phyloP scores from a whole-genome alignment of 1,284 basidiomycete genomes.

The Xerocomus amazonicus region DNA sequence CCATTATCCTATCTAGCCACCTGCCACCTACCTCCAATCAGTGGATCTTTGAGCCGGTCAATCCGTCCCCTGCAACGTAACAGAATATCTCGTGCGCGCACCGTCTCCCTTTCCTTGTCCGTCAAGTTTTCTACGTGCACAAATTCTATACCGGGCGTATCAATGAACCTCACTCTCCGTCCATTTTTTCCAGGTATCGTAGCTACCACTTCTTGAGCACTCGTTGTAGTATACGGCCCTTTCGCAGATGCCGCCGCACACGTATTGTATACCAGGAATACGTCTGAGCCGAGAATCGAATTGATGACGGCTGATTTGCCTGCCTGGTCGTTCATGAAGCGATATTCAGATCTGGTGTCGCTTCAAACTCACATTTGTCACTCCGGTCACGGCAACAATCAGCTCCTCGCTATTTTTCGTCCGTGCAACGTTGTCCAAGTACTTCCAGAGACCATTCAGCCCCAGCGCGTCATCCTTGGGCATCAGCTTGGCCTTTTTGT shows the following conservation, averaged over 20 bases:
- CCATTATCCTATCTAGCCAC: background rate
- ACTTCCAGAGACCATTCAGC: slow-evolving; percentile 44
- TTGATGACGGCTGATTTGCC: slow-evolving; percentile 86
- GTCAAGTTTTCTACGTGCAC: slow-evolving; percentile 43
- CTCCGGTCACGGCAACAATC: slow-evolving; percentile 69
- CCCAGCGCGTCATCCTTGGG: slow-evolving; percentile 57
- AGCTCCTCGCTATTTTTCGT: slow-evolving; percentile 47
- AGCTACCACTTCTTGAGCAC: slow-evolving; percentile 60
- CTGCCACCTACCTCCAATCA: slow-evolving; percentile 58
- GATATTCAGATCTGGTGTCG: slow-evolving; percentile 2
- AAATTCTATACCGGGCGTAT: slow-evolving; percentile 82
- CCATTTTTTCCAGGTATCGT: slow-evolving; percentile 37
- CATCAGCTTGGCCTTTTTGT: slow-evolving; percentile 38
- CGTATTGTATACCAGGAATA: slow-evolving; percentile 60
- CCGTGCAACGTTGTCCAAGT: slow-evolving; percentile 44
- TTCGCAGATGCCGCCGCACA: slow-evolving; percentile 47
- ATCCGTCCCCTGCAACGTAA: slow-evolving; percentile 82
- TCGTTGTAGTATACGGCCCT: slow-evolving; percentile 66
- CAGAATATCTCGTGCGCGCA: slow-evolving; percentile 67
- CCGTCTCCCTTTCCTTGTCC: slow-evolving; percentile 33
- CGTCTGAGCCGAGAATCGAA: slow-evolving; percentile 56
- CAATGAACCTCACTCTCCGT: slow-evolving; percentile 61
- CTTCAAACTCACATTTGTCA: slow-evolving; percentile 59
- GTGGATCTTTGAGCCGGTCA: slow-evolving; percentile 84
- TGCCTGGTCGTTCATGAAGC: slow-evolving; percentile 39